Evolutionary conservation across 2,329 filamentous ascomycete genomes (phyloP).

Genomic region (Intubia oerlemansii): DNA sequence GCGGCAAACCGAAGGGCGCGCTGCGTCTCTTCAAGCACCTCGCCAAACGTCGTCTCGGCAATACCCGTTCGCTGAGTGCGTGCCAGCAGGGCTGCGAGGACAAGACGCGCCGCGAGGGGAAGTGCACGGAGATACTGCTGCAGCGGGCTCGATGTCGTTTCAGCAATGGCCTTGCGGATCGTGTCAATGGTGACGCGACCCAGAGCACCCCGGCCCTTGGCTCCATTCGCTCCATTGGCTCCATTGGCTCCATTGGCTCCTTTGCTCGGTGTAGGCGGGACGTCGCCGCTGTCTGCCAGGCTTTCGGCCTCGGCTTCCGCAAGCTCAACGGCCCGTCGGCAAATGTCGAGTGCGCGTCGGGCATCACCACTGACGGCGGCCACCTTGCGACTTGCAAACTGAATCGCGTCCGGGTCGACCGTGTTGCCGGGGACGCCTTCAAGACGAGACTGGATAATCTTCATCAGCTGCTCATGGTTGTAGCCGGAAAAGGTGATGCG

Average conservation of each 20-base stretch:
- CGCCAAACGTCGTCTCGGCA: slow-evolving; percentile 69
- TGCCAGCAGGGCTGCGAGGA: slow-evolving; percentile 64
- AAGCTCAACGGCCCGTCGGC: slow-evolving; percentile 81
- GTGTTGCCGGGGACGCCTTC: slow-evolving; percentile 74
- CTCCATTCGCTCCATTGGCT: not conserved
- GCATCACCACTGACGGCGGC: slow-evolving; percentile 92
- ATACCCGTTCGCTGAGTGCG: slow-evolving; percentile 66
- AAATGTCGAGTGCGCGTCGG: slow-evolving; percentile 81
- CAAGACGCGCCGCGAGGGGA: slow-evolving; percentile 62
- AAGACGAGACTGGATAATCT: slow-evolving; percentile 86
- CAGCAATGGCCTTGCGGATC: slow-evolving; percentile 83
- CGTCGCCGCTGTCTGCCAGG: slow-evolving; percentile 7
- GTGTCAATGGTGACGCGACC: slow-evolving; percentile 73
- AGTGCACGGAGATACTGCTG: slow-evolving; percentile 74
- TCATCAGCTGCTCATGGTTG: slow-evolving; percentile 91
- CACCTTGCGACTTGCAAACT: slow-evolving; percentile 92
- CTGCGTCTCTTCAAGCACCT: slow-evolving; percentile 72
- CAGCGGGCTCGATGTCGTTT: slow-evolving; percentile 80
- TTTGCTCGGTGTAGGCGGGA: slow-evolving; percentile 14
- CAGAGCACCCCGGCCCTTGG: slow-evolving; percentile 15
- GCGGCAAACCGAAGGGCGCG: slow-evolving; percentile 41
- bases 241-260: no score
- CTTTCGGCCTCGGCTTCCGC: slow-evolving; percentile 47
- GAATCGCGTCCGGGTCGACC: slow-evolving; percentile 79
- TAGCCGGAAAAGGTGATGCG: slow-evolving; percentile 95